Evolutionary conservation across 768 basidiomycete species (phyloP).

Genomic region (Pleurotus pulmonarius): DNA sequence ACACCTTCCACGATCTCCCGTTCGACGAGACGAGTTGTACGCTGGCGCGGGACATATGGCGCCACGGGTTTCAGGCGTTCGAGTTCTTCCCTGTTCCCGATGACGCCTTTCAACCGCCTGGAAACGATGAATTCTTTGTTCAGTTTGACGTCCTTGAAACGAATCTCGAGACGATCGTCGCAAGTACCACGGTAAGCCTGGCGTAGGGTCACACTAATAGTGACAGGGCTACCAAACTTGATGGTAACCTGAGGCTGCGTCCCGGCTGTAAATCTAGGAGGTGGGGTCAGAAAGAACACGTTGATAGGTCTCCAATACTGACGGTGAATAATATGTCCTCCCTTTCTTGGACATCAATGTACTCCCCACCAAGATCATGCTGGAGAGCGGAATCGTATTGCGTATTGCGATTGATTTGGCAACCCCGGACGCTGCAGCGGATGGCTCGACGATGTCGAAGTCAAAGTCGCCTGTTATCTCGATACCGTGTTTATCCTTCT

Average conservation of each 20-base stretch:
- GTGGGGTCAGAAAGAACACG: too few species aligned
- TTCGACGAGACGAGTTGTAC: slow-evolving; percentile 27
- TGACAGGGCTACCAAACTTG: slow-evolving; percentile 18
- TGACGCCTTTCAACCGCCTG: slow-evolving; percentile 36
- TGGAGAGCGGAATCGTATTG: slow-evolving; percentile 27
- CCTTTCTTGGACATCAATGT: slow-evolving; percentile 30
- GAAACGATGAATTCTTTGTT: slow-evolving; percentile 45
- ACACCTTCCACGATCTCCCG: slow-evolving; percentile 37
- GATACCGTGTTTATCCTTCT: slow-evolving; percentile 53
- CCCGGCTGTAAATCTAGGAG: too few species aligned
- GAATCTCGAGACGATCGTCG: slow-evolving; percentile 50
- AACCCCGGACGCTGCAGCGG: slow-evolving; percentile 22
- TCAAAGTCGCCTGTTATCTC: slow-evolving; percentile 39
- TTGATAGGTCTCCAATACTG: too few species aligned
- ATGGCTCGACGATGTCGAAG: slow-evolving; percentile 46
- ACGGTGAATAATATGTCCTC: slow-evolving; percentile 14
- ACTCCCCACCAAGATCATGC: slow-evolving; percentile 20
- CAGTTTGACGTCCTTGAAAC: slow-evolving; percentile 43
- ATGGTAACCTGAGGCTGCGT: too few species aligned
- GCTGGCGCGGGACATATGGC: slow-evolving; percentile 42
- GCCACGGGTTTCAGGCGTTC: slow-evolving; percentile 38
- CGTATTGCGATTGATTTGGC: slow-evolving; percentile 16
- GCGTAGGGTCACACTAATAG: slow-evolving; percentile 28
- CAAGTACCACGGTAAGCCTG: slow-evolving; percentile 41
- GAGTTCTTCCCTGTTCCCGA: slow-evolving; percentile 44